These are phyloP conservation scores for Cladophialophora exuberans DNA, from an alignment of 2,329 filamentous ascomycete species.

Conservation along the genomic window DNA sequence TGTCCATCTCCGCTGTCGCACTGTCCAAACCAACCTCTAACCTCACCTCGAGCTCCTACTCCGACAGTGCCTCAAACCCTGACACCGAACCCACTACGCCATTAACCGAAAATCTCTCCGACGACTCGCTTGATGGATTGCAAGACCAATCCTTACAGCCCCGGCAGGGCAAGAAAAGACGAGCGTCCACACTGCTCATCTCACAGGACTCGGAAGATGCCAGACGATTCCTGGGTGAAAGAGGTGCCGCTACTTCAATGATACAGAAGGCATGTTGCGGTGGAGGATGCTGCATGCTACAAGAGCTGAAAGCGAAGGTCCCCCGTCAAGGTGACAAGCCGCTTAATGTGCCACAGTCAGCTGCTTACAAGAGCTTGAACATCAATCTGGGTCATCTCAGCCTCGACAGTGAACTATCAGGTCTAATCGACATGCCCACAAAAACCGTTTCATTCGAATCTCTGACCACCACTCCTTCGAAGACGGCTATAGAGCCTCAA, in stretches of 20 bases:
- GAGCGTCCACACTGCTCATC: conserved; percentile 54
- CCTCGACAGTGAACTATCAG: conserved; percentile 69
- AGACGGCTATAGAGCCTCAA: conserved; percentile 14
- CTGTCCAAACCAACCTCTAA: conserved; percentile 39
- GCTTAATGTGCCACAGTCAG: conserved; percentile 71
- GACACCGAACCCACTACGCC: conserved; percentile 47
- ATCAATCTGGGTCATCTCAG: conserved; percentile 77
- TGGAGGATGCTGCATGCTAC: conserved; percentile 65
- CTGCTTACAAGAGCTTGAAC: conserved; percentile 77
- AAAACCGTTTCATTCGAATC: conserved; percentile 69
- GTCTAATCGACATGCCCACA: conserved; percentile 71
- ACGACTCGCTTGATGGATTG: conserved; percentile 37
- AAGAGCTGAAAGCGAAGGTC: conserved; percentile 55
- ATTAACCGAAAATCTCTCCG: conserved; percentile 41
- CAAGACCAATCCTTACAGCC: conserved; percentile 17
- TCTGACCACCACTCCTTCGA: conserved; percentile 15
- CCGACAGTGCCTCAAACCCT: conserved; percentile 39
- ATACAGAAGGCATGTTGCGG: conserved; percentile 67
- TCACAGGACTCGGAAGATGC: conserved; percentile 64
- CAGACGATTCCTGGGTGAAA: conserved; percentile 59
- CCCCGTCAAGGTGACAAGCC: conserved; percentile 49
- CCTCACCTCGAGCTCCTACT: conserved; percentile 37
- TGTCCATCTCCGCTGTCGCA: conserved; percentile 41
- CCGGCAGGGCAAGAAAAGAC: conserved; percentile 40
- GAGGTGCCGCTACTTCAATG: conserved; percentile 56